A percentile compares a stretch with the other conserved stretches of the same genome.
Evolutionary conservation across 257 asterid genomes (phyloP).

Genomic region (Coffea eugenioides): DNA sequence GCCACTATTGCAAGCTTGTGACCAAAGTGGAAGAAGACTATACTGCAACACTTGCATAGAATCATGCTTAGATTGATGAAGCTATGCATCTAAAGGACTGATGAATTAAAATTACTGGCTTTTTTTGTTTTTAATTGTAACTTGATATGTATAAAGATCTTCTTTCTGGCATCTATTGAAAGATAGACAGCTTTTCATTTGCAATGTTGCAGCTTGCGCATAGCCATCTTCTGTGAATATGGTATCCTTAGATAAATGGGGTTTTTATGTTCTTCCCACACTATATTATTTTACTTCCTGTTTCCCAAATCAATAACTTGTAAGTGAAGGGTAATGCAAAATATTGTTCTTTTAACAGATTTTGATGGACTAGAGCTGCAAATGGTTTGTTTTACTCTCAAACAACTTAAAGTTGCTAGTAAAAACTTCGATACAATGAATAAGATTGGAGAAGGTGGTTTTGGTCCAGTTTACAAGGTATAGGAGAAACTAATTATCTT

Average conservation of each 20-base stretch:
- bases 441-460: conserved; percentile 97
- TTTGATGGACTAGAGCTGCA: conserved; percentile 61
- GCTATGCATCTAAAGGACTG: neutral
- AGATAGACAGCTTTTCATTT: neutral
- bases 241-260: neutral
- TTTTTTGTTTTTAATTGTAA: too few species aligned
- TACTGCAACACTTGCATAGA: neutral
- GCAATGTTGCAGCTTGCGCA: neutral
- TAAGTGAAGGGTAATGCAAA: neutral
- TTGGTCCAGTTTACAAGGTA: conserved; percentile 93
- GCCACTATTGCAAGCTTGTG: neutral
- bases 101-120: neutral
- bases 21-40: neutral
- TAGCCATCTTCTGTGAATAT: neutral
- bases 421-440: conserved; percentile 66
- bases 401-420: conserved; percentile 83
- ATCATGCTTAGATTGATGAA: neutral
- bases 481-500: neutral
- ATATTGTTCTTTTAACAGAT: conserved; percentile 38
- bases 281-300: neutral
- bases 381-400: conserved; percentile 63
- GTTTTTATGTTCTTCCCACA: neutral
- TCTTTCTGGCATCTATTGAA: neutral
- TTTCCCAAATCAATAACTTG: neutral
- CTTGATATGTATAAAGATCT: neutral